phyloP scores from a whole-genome alignment of 2,329 filamentous ascomycete genomes.

The Exophiala xenobiotica region DNA sequence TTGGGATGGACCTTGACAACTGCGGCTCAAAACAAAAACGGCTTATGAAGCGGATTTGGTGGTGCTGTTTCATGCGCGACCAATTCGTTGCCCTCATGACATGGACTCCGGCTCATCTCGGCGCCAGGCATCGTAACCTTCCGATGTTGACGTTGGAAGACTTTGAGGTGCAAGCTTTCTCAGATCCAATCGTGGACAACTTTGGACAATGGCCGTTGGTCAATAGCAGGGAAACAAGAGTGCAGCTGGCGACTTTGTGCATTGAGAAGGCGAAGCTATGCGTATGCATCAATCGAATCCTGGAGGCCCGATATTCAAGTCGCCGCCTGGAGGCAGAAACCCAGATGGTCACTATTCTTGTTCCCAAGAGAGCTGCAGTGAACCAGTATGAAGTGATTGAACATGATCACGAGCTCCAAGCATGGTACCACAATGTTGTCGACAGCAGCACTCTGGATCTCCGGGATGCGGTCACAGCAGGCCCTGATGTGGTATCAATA shows the following conservation, averaged over 20 bases:
- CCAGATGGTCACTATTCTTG: slow-evolving; percentile 51
- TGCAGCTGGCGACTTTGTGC: slow-evolving; percentile 9
- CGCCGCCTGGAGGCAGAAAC: slow-evolving; percentile 4
- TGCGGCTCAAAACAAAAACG: slow-evolving; percentile 72
- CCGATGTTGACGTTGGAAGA: slow-evolving; percentile 37
- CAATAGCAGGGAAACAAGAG: neutral
- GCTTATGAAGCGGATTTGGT: slow-evolving; percentile 94
- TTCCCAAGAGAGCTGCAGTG: slow-evolving; percentile 82
- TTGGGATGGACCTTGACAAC: slow-evolving; percentile 53
- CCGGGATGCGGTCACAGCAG: neutral
- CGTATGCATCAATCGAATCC: slow-evolving; percentile 12
- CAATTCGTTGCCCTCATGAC: slow-evolving; percentile 88
- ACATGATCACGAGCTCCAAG: slow-evolving; percentile 75
- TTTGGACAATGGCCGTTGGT: slow-evolving; percentile 4
- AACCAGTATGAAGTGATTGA: slow-evolving; percentile 74
- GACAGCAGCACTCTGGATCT: slow-evolving; percentile 3
- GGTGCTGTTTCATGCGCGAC: slow-evolving; percentile 94
- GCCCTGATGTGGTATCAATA: neutral
- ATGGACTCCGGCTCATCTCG: slow-evolving; percentile 85
- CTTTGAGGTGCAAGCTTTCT: slow-evolving; percentile 9
- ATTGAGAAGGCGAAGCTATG: slow-evolving; percentile 17
- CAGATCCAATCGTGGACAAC: slow-evolving; percentile 62
- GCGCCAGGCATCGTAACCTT: slow-evolving; percentile 59
- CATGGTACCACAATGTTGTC: slow-evolving; percentile 65
- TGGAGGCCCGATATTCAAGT: slow-evolving; percentile 11